Base-by-base conservation (phyloP, 2,329 filamentous ascomycete genomes). In the Paramyrothecium sp. region DNA sequence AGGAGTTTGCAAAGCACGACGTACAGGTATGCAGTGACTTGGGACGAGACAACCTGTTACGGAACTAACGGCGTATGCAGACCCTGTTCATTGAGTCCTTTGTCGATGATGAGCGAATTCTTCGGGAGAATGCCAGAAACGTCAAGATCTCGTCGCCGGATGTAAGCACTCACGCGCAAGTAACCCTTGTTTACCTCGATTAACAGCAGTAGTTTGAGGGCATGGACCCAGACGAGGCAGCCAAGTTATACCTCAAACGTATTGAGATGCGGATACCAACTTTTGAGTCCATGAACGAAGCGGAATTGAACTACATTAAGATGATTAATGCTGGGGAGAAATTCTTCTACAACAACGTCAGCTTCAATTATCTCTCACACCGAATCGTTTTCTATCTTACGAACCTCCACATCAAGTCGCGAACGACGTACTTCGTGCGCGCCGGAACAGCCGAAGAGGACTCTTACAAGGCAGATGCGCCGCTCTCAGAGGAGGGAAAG, bases 131-230 rank as follows among this genome's bases (percentile, higher is more conserved):
- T 71, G 95, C 97, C 53, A 89, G 94, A 57, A 95, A 92, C 62
- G 95, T 99, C 69, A 99, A 99, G 75, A 99, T 99, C 56, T 96
- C 91, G 3, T 98, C 94, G 1, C 96, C 95, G 7, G 95, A 99
- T 75, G 90, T 92, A 77, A 75, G 86, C 73, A 12, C 20, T 11
- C 46, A 11, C n/a, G 10, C 26, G 8, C 10, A 7, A 12, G 1
- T 46, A 7, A 10, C 2, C 33, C 2, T 22, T 46, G n/a, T 13
- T 23, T n/a, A 17, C 47, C 48, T n/a, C 21, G 19, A 44, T 58
- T 60, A 30, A 63, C 56, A 7, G 11, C 3, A 21, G 38, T 60
- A 92, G 87, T 99, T 98, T 69, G 83, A 90, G 60, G 91, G 89
- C 47, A 98, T 96, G 94, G 87, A 90, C 46, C 89, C 93, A 13